phyloP scores from a whole-genome alignment of 306 rosid species.

The Ammopiptanthus mongolicus region DNA sequence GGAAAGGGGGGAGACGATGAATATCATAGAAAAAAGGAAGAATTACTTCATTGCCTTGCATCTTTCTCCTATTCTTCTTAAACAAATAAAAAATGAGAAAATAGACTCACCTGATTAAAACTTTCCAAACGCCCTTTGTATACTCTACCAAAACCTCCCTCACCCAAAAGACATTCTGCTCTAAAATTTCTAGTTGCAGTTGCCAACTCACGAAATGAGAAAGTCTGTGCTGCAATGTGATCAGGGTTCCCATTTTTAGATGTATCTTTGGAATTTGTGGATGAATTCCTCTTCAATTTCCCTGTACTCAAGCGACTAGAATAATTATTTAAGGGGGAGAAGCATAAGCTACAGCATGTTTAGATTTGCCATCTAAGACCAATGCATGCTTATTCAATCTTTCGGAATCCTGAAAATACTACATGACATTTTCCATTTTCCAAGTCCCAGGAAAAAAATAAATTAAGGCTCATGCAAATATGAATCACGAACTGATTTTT shows the following conservation, averaged over 20 bases:
- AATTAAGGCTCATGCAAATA: background rate
- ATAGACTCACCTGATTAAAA: constrained; percentile 53
- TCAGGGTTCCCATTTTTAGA: constrained; percentile 55
- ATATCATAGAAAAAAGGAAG: background rate
- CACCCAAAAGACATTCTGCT: constrained; percentile 74
- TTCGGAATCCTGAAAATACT: background rate
- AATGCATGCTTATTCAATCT: background rate
- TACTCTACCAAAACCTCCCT: constrained; percentile 94
- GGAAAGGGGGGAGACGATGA: background rate
- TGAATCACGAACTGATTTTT: background rate
- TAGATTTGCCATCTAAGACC: background rate
- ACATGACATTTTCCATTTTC: background rate
- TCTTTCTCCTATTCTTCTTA: background rate
- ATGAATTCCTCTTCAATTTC: constrained; percentile 45
- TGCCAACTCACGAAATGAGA: constrained; percentile 85
- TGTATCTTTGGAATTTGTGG: constrained; percentile 48
- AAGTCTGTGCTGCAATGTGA: constrained; percentile 83
- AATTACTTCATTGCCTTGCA: background rate
- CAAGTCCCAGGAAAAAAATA: background rate
- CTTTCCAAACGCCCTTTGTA: constrained; percentile 81
- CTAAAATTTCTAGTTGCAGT: constrained; percentile 85
- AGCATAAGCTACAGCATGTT: background rate
- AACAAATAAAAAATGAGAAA: background rate
- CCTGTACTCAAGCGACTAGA: constrained; percentile 34
- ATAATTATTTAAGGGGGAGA: constrained; percentile 10